A percentile compares a stretch with the other conserved stretches of the same genome.
phyloP scores from a whole-genome alignment of 2,329 filamentous ascomycete genomes.

The Talaromyces piceae region DNA sequence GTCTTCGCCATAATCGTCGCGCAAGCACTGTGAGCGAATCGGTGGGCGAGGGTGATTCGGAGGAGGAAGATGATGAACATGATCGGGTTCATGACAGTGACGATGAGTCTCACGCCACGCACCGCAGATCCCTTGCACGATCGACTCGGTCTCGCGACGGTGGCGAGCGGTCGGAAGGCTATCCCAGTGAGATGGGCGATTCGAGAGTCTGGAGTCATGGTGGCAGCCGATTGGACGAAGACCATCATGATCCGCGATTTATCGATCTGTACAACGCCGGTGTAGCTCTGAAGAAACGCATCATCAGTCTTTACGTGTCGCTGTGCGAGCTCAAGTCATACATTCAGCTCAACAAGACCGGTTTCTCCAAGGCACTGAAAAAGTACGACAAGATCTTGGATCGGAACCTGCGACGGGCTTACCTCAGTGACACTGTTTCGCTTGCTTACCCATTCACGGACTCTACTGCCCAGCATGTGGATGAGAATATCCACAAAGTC shows the following conservation, averaged over 20 bases:
- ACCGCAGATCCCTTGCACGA: constrained; percentile 23
- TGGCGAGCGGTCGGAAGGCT: constrained; percentile 20
- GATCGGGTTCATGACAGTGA: constrained; percentile 50
- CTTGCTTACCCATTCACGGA: constrained; percentile 74
- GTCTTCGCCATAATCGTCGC: constrained; percentile 39
- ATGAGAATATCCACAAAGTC: constrained; percentile 64
- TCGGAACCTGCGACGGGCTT: constrained; percentile 67
- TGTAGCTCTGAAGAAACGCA: constrained; percentile 87
- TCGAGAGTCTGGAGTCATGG: constrained; percentile 24
- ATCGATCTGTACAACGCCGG: constrained; percentile 61
- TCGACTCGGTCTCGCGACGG: constrained; percentile 18
- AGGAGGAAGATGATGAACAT: constrained; percentile 43
- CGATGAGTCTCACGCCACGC: constrained; percentile 46
- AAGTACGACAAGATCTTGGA: constrained; percentile 98
- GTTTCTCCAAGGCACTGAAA: constrained; percentile 92
- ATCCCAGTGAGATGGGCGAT: constrained; percentile 27
- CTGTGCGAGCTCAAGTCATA: constrained; percentile 95
- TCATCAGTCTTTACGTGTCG: constrained; percentile 79
- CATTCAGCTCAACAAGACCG: constrained; percentile 90
- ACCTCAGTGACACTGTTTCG: constrained; percentile 67
- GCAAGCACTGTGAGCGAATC: constrained; percentile 38
- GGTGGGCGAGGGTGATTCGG: constrained; percentile 43
- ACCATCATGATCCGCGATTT: constrained; percentile 66
- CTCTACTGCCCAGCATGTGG: constrained; percentile 61
- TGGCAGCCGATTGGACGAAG: constrained; percentile 53